A percentile compares a stretch with the other conserved stretches of the same genome.
Evolutionary conservation across 2,329 filamentous ascomycete species (phyloP).

Genomic region (Microdochium bolleyi): DNA sequence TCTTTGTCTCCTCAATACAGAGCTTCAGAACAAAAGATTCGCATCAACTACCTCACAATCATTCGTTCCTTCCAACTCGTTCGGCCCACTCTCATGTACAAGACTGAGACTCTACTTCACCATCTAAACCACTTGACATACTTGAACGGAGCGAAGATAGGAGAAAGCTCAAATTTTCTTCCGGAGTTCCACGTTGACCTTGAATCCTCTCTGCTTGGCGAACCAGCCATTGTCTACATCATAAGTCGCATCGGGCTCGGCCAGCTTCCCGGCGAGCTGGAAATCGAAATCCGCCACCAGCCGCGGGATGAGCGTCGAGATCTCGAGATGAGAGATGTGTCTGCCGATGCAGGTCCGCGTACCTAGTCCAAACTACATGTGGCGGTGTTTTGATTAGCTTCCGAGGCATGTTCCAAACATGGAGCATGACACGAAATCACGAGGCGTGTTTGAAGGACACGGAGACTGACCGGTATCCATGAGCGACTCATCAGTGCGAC

Average conservation of each 20-base stretch:
- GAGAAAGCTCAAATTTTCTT: not conserved
- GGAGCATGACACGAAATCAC: not conserved
- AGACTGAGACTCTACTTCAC: too few relatives aligned
- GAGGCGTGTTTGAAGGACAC: not conserved
- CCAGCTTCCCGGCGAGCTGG: conserved; percentile 9
- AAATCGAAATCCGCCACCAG: conserved; percentile 25
- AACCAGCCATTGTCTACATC: conserved; percentile 30
- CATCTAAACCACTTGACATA: too few relatives aligned
- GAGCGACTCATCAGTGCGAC: not conserved
- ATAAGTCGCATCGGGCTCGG: conserved; percentile 13
- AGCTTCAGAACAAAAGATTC: too few relatives aligned
- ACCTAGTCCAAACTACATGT: conserved; percentile 28
- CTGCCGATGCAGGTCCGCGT: conserved; percentile 33
- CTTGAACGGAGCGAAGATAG: not conserved
- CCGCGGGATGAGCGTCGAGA: conserved; percentile 32
- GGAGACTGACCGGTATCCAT: conserved; percentile 23
- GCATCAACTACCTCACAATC: too few relatives aligned
- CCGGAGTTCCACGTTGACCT: not conserved
- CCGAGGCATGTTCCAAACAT: not conserved
- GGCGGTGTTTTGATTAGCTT: not conserved
- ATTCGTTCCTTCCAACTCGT: too few relatives aligned
- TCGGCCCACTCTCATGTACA: too few relatives aligned
- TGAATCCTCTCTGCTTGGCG: conserved; percentile 31
- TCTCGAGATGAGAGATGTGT: conserved; percentile 33
- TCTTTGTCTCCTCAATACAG: too few relatives aligned